These are phyloP conservation scores for Schwanniomyces yamadae DNA, from an alignment of 805 yeast genomes.

Conservation along the genomic window DNA sequence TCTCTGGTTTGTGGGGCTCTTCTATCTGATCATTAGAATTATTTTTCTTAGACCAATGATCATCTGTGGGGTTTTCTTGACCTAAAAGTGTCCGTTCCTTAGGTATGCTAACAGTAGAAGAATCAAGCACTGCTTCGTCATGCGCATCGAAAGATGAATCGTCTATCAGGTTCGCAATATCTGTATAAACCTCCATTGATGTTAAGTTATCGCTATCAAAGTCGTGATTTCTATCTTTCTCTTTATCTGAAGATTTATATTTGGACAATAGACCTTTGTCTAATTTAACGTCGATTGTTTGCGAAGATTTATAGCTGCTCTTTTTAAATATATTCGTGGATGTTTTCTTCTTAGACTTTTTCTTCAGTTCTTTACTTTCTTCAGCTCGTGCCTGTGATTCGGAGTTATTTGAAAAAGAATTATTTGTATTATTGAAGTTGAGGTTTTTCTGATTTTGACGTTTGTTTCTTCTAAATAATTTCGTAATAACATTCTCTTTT, in stretches of 20 bases:
- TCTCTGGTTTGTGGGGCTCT: no score
- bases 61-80: background rate
- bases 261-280: background rate
- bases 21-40: constrained; percentile 15
- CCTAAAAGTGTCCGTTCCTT: no score
- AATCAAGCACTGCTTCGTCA: no score
- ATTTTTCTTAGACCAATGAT: constrained; percentile 7
- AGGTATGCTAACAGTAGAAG: no score
- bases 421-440: background rate
- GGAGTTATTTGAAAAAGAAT: no score
- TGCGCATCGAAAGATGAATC: no score
- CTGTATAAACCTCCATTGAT: constrained; percentile 1
- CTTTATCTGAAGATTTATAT: background rate
- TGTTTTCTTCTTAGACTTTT: background rate
- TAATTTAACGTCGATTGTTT: no score
- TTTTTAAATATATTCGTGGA: background rate
- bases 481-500: constrained; percentile 41
- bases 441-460: background rate
- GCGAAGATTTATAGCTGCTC: no score
- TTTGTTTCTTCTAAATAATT: constrained; percentile 39
- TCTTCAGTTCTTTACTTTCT: background rate
- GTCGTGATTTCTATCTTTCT: background rate
- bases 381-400: background rate
- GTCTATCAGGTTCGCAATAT: no score
- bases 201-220: constrained; percentile 3